Conservation (phyloP, 306 rosid genomes). For the Lupinus albus region DNA sequence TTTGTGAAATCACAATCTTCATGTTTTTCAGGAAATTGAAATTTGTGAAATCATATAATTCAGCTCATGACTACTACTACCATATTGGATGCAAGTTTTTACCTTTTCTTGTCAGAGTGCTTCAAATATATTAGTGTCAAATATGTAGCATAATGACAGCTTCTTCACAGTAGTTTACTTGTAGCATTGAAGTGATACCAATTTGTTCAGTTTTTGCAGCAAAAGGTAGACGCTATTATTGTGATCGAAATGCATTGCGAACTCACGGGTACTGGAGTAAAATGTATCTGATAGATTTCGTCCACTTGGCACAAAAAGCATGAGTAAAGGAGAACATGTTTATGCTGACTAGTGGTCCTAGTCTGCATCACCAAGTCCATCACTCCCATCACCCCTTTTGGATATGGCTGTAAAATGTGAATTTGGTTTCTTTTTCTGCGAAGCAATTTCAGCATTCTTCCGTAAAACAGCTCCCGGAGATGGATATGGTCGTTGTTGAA, state of each 20-base stretch:
- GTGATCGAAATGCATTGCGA: slow-evolving; percentile 32
- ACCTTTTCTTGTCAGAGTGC: slow-evolving; percentile 30
- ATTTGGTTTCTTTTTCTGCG: slow-evolving; percentile 71
- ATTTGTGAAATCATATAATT: slow-evolving; percentile 1
- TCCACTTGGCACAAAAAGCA: slow-evolving; percentile 33
- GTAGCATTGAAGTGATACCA: slow-evolving; percentile 28
- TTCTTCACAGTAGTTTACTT: slow-evolving; percentile 5
- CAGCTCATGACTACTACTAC: slow-evolving; percentile 5
- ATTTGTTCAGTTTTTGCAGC: slow-evolving; percentile 25
- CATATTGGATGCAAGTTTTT: slow-evolving; percentile 8
- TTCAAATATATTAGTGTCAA: slow-evolving; percentile 1
- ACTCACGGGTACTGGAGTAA: slow-evolving; percentile 26
- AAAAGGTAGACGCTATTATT: slow-evolving; percentile 13
- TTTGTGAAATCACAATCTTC: neutral
- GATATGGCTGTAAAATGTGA: slow-evolving; percentile 73
- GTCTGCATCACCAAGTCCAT: slow-evolving; percentile 98
- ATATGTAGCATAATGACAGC: neutral
- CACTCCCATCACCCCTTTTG: slow-evolving; percentile 96
- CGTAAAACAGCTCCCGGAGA: slow-evolving; percentile 97
- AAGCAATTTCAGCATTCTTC: slow-evolving; percentile 90
- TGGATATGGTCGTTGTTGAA: slow-evolving; percentile 98
- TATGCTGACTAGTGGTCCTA: slow-evolving; percentile 38
- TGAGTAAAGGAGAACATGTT: slow-evolving; percentile 21
- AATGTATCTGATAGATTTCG: slow-evolving; percentile 24
- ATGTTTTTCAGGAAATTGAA: slow-evolving; percentile 9